A percentile compares a stretch with the other conserved stretches of the same genome.
phyloP scores from a whole-genome alignment of 2,329 filamentous ascomycete species.

The Coniochaeta sp. region DNA sequence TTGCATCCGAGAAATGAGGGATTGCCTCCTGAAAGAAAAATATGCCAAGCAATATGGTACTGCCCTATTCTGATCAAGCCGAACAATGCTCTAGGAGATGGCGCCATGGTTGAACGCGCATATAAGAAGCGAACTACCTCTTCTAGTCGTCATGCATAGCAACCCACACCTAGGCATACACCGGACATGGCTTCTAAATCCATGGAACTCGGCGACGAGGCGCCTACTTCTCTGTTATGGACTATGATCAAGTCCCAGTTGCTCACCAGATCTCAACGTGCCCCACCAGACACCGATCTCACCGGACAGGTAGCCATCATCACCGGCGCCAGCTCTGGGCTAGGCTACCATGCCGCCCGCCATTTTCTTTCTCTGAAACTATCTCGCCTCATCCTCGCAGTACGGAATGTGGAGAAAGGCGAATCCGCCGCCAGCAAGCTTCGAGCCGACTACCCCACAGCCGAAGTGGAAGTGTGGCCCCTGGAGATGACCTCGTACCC shows the following conservation, averaged over 20 bases:
- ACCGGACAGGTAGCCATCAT: constrained; percentile 7
- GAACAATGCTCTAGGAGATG: neutral
- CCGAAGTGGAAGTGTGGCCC: constrained; percentile 37
- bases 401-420: constrained; percentile 33
- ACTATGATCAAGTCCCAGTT: constrained; percentile 2
- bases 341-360: neutral
- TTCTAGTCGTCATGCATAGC: neutral
- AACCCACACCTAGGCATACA: neutral
- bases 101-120: neutral
- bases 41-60: neutral
- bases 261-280: neutral
- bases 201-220: neutral
- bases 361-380: constrained; percentile 17
- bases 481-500: constrained; percentile 40
- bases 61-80: neutral
- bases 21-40: no score
- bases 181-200: neutral
- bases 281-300: neutral
- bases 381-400: constrained; percentile 36
- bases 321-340: constrained; percentile 2
- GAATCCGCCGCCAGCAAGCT: constrained; percentile 29
- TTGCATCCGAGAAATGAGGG: no score
- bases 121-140: neutral
- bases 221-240: neutral
- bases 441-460: constrained; percentile 17